phyloP scores from a whole-genome alignment of 2,329 filamentous ascomycete genomes.

The Fragosphaeria purpurea region DNA sequence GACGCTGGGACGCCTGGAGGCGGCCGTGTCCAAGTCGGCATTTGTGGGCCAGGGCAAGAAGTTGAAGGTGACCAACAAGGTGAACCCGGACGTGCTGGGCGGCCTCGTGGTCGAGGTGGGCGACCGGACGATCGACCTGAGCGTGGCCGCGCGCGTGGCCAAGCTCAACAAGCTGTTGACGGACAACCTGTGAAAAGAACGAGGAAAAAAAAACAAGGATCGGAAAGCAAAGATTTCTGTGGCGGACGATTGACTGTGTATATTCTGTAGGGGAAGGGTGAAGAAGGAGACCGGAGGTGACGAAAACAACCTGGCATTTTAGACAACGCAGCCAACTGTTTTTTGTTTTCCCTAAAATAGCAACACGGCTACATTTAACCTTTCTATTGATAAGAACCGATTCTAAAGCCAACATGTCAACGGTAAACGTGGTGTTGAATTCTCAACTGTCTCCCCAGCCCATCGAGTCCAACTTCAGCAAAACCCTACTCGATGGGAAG shows the following conservation, averaged over 20 bases:
- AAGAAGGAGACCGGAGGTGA: not conserved
- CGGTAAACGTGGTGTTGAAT: too few relatives aligned
- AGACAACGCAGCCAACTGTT: not conserved
- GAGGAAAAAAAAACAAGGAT: too few relatives aligned
- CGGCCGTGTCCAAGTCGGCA: slow-evolving; percentile 77
- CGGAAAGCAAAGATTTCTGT: too few relatives aligned
- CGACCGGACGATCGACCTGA: slow-evolving; percentile 96
- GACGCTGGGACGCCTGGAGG: slow-evolving; percentile 77
- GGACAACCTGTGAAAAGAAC: slow-evolving; percentile 77
- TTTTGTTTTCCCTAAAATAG: too few relatives aligned
- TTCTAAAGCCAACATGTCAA: too few relatives aligned
- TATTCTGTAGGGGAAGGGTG: too few relatives aligned
- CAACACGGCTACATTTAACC: too few relatives aligned
- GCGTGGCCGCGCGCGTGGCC: slow-evolving; percentile 85
- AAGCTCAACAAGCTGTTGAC: slow-evolving; percentile 99
- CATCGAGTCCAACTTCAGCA: too few relatives aligned
- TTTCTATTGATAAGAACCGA: too few relatives aligned
- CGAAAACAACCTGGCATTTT: not conserved
- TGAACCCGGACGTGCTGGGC: slow-evolving; percentile 90
- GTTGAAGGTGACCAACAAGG: slow-evolving; percentile 88
- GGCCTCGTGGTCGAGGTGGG: slow-evolving; percentile 93
- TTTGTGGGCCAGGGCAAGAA: slow-evolving; percentile 90
- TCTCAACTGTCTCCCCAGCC: too few relatives aligned
- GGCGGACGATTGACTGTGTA: too few relatives aligned
- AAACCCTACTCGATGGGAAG: too few relatives aligned